Base-by-base conservation (phyloP, 768 basidiomycete genomes). In the Mycena rosella region DNA sequence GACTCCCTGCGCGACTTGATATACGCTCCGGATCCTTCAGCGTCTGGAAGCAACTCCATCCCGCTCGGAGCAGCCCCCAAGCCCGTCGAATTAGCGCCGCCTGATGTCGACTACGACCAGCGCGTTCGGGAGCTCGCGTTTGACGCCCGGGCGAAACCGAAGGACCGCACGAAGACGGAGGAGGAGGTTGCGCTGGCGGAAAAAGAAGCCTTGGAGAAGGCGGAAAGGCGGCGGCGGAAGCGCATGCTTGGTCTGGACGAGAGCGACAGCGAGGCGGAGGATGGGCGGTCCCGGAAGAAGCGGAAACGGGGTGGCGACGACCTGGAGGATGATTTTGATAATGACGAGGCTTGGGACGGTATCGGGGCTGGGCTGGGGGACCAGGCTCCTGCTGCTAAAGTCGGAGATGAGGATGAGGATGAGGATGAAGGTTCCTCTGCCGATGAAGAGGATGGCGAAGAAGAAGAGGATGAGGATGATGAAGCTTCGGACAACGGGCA, bases 81-180 rank as follows among this genome's bases (percentile, higher is more conserved):
- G 55, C 68, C 69, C 14, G 63, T 67, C 22, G 72, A 73, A 52
- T 70, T 52, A 44, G 80, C 74, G 30, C 76, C 83, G 14, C 72
- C 80, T 13, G 86, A 89, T 66, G 85, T 88, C 61, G 91, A 96
- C 72, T 99, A 99, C 74, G 97, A 99, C 79, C 91, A 92, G 73
- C 91, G 90, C 69, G 96, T 99, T 11, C 90, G 94, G 20, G 94
- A 96, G 72, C 88, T 99, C 42, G 96, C 92, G 0, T 97, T 96
- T 74, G 98, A 99, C 65, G 89, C 93, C 72, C 88, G 98, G 1
- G 93, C 98, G 3, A 94, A 96, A 69, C 93, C 98, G 0, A 98
- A 95, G 75, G 94, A 99, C 77, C 82, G 98, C 61, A 96, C 95
- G 30, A 98, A 98, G 82, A 98, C 96, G 0, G 97, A 98, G 73